Base-by-base conservation (phyloP, 192 early-diverging fungal species). In the Podila verticillata region DNA sequence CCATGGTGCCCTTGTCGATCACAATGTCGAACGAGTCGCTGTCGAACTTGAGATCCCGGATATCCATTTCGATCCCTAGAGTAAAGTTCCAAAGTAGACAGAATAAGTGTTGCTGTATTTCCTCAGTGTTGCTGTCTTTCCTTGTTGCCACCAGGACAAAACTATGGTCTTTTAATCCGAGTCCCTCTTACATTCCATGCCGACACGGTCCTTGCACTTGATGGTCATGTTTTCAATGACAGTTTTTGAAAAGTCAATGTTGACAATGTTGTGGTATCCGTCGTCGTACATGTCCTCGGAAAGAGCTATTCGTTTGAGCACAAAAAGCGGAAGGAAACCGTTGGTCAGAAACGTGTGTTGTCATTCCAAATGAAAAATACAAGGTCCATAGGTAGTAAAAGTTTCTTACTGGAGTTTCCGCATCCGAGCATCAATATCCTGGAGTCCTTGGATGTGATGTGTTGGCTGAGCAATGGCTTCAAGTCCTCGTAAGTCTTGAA, bases 1-100 rank as follows among this genome's bases (percentile, higher is more conserved):
- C 96, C 91, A 97, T 88, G 0, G 95, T 97, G 9, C 86, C 96
- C 84, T 97, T 97, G 84, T 97, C 96, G 35, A 97, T 87, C 0
- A 91, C 92, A 61, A 91, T 82, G 61, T 95, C 94, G 61, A 95
- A 92, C 2, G 88, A 84, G 17, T 66, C 72, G 24, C 86, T 83
- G 7, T 82, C 86, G 59, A 96, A 88, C 65, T 85, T 84, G 67
- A 96, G 82, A 34, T 87, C 87, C 26, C 89, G 83, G 59, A 97
- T 94, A 72, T 97, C 93, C 92, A 93, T 93, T 30, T 91, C 91
- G 54, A 86, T 48, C 88, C 88, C 88, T 89, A 29, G 32, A 47
- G 10, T n/a, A 7, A 7, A 26, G 24, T 54, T 24, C n/a, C 24
- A 30, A 10, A 9, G 5, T 47, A 31, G 31, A 39, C 22, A 54